These are phyloP conservation scores for Populus davidiana DNA, from an alignment of 345 rosid genomes.

Conservation along the genomic window DNA sequence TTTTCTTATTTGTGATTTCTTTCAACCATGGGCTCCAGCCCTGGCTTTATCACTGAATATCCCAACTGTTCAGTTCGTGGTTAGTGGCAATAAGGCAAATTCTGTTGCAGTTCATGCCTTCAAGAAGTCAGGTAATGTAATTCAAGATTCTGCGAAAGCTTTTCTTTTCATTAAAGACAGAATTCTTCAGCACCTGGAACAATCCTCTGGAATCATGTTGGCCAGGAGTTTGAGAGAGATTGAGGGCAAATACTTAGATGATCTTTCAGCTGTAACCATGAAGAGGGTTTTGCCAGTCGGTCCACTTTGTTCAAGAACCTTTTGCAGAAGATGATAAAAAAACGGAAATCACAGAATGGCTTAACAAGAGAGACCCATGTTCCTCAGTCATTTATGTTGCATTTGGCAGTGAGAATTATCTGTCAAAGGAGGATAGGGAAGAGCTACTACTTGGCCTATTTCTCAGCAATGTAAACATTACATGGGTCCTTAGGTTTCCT, in stretches of 20 bases:
- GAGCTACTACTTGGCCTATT: too few species aligned
- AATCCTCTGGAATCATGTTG: conserved; percentile 21
- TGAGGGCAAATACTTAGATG: conserved; percentile 30
- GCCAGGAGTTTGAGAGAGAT: conserved; percentile 25
- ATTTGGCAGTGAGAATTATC: too few species aligned
- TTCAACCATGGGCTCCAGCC: conserved; percentile 34
- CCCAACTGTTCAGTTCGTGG: conserved; percentile 17
- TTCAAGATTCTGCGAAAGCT: conserved; percentile 13
- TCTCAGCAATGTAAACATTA: too few species aligned
- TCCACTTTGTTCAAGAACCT: too few species aligned
- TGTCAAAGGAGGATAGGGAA: too few species aligned
- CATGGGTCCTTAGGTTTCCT: neutral
- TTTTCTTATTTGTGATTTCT: conserved; percentile 29
- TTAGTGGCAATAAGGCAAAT: conserved; percentile 1
- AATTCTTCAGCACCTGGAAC: neutral
- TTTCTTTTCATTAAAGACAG: conserved; percentile 1
- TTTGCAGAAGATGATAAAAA: too few species aligned
- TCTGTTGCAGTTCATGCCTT: conserved; percentile 10
- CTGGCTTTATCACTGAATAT: conserved; percentile 19
- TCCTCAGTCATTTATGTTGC: too few species aligned
- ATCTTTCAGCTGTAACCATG: conserved; percentile 9
- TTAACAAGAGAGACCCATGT: too few species aligned
- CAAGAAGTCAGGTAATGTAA: neutral
- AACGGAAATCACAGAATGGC: too few species aligned
- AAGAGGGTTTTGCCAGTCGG: too few species aligned